These are phyloP conservation scores for Ormosia semicastrata DNA, from an alignment of 306 rosid genomes.

Conservation along the genomic window DNA sequence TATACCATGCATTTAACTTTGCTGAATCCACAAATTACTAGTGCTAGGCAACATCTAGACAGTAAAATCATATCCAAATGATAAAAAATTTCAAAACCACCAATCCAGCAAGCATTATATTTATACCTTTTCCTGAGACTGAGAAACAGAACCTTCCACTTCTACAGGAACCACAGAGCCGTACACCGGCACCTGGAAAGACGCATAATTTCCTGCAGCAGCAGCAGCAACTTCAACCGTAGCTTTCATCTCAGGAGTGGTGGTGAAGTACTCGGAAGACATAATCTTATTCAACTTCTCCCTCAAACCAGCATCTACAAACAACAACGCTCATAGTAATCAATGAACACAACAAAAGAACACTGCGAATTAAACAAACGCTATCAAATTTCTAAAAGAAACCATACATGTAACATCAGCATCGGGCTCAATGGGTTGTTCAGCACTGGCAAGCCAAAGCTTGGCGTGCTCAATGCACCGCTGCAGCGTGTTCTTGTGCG, in stretches of 20 bases:
- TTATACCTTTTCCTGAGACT: slow-evolving; percentile 65
- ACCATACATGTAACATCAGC: slow-evolving; percentile 68
- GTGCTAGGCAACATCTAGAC: neutral
- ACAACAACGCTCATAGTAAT: neutral
- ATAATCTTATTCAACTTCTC: slow-evolving; percentile 83
- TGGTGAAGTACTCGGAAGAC: slow-evolving; percentile 84
- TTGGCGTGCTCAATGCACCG: slow-evolving; percentile 88
- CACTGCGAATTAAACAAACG: neutral
- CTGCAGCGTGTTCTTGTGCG: slow-evolving; percentile 80
- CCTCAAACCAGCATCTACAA: slow-evolving; percentile 75
- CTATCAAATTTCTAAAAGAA: neutral
- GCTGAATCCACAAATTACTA: neutral
- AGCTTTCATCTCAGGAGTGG: slow-evolving; percentile 90
- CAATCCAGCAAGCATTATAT: slow-evolving; percentile 33
- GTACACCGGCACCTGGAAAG: slow-evolving; percentile 71
- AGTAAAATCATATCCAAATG: neutral
- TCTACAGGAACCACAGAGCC: slow-evolving; percentile 38
- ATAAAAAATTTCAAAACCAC: neutral
- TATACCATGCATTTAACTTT: neutral
- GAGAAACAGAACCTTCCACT: slow-evolving; percentile 55
- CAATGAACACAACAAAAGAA: neutral
- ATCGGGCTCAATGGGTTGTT: slow-evolving; percentile 64
- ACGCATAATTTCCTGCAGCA: slow-evolving; percentile 68
- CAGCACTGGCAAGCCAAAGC: slow-evolving; percentile 71
- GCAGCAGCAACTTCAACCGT: slow-evolving; percentile 86